Conservation (phyloP, 83 land plant species). For the Picea abies region DNA sequence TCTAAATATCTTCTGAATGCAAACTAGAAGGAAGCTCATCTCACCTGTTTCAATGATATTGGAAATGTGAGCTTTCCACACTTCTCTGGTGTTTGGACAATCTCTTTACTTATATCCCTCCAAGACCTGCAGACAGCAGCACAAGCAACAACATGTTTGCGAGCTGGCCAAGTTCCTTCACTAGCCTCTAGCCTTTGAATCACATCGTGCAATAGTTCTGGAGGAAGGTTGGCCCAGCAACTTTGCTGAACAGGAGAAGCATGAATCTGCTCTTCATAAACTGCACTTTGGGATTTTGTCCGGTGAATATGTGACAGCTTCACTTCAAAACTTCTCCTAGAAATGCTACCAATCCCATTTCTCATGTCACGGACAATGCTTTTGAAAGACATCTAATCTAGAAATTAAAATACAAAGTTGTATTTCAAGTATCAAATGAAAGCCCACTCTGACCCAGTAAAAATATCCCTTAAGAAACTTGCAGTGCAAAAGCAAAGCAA, state of each 20-base stretch:
- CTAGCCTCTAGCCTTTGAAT: conserved; percentile 64
- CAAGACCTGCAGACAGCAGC: conserved; percentile 79
- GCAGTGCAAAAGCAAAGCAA: no score
- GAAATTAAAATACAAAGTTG: no score
- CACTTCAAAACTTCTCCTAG: conserved; percentile 75
- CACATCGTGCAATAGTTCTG: conserved; percentile 70
- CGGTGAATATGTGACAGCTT: conserved; percentile 37
- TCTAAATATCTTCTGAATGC: no score
- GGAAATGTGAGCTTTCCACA: conserved; percentile 80
- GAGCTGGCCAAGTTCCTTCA: conserved; percentile 69
- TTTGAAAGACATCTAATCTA: conserved; percentile 35
- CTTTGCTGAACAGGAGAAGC: conserved; percentile 37
- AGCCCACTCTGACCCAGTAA: no score
- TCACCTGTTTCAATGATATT: conserved; percentile 76
- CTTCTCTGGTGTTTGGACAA: conserved; percentile 59
- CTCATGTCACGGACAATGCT: conserved; percentile 44
- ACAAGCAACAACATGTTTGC: conserved; percentile 76
- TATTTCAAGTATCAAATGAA: no score
- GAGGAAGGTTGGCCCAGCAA: conserved; percentile 73
- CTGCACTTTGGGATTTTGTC: conserved; percentile 52
- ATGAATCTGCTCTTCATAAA: conserved; percentile 37
- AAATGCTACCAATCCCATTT: conserved; percentile 77
- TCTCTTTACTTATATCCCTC: conserved; percentile 75
- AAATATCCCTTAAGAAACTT: no score
- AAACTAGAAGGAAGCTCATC: no score